Evolutionary conservation across 768 basidiomycete genomes (phyloP).

Genomic region (Trametes cingulata): DNA sequence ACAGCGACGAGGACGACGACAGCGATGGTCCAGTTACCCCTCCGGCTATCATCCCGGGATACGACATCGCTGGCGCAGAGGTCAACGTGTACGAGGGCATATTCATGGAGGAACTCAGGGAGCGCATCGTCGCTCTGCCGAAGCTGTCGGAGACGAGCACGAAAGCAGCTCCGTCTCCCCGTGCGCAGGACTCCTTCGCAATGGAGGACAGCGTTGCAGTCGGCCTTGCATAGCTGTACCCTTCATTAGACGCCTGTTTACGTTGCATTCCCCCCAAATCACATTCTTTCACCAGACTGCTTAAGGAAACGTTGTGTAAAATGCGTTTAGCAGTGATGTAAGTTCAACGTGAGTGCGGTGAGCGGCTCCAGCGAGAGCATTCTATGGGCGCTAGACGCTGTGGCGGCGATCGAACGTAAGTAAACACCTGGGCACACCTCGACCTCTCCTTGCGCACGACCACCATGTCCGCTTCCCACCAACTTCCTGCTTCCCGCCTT

Average conservation of each 20-base stretch:
- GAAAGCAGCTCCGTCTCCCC: not conserved
- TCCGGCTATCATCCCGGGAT: not conserved
- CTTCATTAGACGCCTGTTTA: not conserved
- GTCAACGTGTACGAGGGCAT: conserved; percentile 10
- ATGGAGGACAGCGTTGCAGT: too few relatives aligned
- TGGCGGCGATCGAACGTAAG: conserved; percentile 3
- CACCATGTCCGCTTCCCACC: too few relatives aligned
- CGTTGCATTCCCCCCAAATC: not conserved
- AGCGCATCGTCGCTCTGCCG: not conserved
- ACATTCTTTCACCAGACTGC: not conserved
- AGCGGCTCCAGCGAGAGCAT: not conserved
- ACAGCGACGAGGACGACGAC: not conserved
- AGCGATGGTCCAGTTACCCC: conserved; percentile 1
- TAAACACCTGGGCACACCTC: not conserved
- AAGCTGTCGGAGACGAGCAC: not conserved
- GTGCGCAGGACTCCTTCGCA: not conserved
- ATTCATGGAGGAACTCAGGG: conserved; percentile 1
- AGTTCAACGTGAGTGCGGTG: not conserved
- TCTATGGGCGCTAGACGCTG: conserved; percentile 7
- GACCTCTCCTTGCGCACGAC: conserved; percentile 6
- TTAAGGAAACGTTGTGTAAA: not conserved
- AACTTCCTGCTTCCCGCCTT: too few relatives aligned
- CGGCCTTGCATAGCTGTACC: too few relatives aligned
- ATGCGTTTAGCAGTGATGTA: conserved; percentile 3
- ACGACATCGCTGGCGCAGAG: not conserved